Evolutionary conservation across 352 stramenopile species (phyloP).

Genomic region (Pythium utonaiense): DNA sequence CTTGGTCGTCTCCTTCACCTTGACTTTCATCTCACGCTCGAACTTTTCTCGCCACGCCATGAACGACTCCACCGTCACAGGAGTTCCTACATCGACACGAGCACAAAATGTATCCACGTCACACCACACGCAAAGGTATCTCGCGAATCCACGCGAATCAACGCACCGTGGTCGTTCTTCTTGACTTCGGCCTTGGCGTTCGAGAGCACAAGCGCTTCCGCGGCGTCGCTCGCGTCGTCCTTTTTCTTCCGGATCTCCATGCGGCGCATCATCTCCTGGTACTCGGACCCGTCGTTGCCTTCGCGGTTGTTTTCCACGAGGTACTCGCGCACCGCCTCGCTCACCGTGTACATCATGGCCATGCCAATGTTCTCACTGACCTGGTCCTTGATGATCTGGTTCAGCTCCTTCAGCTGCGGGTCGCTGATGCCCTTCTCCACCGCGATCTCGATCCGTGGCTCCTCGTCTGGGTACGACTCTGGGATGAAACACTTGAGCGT

Average conservation of each 20-base stretch:
- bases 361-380: conserved; percentile 81
- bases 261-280: conserved; percentile 86
- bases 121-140: no score
- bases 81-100: conserved; percentile 37
- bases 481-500: conserved; percentile 74
- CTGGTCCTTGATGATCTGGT: conserved; percentile 56
- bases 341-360: conserved; percentile 86
- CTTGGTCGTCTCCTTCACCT: conserved; percentile 52
- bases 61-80: conserved; percentile 80
- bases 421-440: conserved; percentile 79
- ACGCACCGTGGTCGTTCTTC: conserved; percentile 24
- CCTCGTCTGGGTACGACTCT: conserved; percentile 73
- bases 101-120: background rate
- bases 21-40: conserved; percentile 52
- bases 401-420: conserved; percentile 76
- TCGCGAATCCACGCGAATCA: no score
- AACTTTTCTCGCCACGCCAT: conserved; percentile 70
- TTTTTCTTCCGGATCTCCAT: conserved; percentile 80
- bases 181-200: conserved; percentile 6
- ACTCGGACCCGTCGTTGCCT: conserved; percentile 84
- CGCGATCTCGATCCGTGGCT: conserved; percentile 66
- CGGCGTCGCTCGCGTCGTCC: conserved; percentile 60
- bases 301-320: conserved; percentile 86
- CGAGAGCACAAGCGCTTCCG: conserved; percentile 25
- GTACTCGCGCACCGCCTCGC: conserved; percentile 81